phyloP scores from a whole-genome alignment of 306 rosid genomes.

The Fragaria nilgerrensis region DNA sequence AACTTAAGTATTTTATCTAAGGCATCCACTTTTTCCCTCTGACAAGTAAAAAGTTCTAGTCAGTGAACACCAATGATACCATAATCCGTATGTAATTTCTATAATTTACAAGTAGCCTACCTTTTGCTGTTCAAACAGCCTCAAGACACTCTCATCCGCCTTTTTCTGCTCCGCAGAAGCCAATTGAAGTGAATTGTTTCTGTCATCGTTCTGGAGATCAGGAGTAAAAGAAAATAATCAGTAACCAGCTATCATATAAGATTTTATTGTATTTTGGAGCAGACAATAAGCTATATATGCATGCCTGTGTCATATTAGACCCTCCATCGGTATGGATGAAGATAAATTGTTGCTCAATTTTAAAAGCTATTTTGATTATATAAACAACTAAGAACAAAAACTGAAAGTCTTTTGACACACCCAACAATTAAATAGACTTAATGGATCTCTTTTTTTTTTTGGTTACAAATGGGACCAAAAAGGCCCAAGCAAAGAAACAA shows the following conservation, averaged over 20 bases:
- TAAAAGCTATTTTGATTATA: neutral
- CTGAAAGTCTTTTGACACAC: neutral
- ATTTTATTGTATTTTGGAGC: neutral
- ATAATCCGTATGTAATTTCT: neutral
- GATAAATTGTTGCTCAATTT: neutral
- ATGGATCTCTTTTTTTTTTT: neutral
- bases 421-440: neutral
- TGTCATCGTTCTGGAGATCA: conserved; percentile 62
- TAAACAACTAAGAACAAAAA: neutral
- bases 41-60: conserved; percentile 30
- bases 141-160: conserved; percentile 73
- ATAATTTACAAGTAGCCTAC: conserved; percentile 35
- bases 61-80: conserved; percentile 13
- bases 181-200: conserved; percentile 67
- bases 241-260: conserved; percentile 2
- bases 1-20: conserved; percentile 68
- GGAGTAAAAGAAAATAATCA: neutral
- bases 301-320: neutral
- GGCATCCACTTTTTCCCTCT: conserved; percentile 92
- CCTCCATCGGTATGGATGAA: neutral
- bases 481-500: no score
- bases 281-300: neutral
- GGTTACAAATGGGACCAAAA: no score
- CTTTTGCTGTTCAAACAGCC: conserved; percentile 90
- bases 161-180: conserved; percentile 85